phyloP scores from a whole-genome alignment of 2,329 filamentous ascomycete genomes.

The Plectosphaerella plurivora region DNA sequence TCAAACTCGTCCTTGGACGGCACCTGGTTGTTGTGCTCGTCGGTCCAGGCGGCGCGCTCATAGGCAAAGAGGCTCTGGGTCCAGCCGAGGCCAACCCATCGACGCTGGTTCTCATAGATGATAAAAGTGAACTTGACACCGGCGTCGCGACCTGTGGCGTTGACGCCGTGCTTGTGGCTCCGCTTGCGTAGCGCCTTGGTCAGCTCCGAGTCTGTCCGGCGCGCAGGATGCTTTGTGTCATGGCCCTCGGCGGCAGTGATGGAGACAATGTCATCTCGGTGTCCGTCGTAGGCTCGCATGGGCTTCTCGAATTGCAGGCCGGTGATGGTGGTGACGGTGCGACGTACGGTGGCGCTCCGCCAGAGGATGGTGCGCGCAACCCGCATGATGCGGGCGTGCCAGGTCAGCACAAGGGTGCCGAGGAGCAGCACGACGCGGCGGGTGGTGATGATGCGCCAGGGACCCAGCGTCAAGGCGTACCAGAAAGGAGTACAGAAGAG shows the following conservation, averaged over 20 bases:
- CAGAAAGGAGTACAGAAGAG: slow-evolving; percentile 84
- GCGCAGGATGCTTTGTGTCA: slow-evolving; percentile 21
- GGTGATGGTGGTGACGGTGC: slow-evolving; percentile 67
- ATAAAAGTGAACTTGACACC: slow-evolving; percentile 96
- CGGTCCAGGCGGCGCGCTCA: slow-evolving; percentile 87
- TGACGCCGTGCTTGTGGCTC: slow-evolving; percentile 15
- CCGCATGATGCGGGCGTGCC: slow-evolving; percentile 83
- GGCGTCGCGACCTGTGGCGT: slow-evolving; percentile 52
- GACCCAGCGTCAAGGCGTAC: slow-evolving; percentile 77
- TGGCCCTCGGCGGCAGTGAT: slow-evolving; percentile 4
- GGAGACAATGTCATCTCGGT: slow-evolving; percentile 12
- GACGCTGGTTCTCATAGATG: slow-evolving; percentile 90
- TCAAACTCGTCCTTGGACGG: slow-evolving; percentile 68
- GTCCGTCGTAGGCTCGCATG: slow-evolving; percentile 20
- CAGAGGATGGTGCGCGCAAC: slow-evolving; percentile 85
- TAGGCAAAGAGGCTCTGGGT: slow-evolving; percentile 87
- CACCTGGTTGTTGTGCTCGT: slow-evolving; percentile 84
- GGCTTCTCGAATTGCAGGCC: slow-evolving; percentile 68
- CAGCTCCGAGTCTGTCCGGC: slow-evolving; percentile 37
- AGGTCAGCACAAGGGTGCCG: slow-evolving; percentile 84
- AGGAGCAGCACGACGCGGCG: slow-evolving; percentile 76
- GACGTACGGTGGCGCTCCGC: slow-evolving; percentile 74
- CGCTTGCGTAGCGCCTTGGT: slow-evolving; percentile 36
- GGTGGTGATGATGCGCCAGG: slow-evolving; percentile 80
- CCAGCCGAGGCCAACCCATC: slow-evolving; percentile 95